Evolutionary conservation across 208 protist species (phyloP), one percentile per base, ranked within the genome.

Genomic region (Angomonas deanei): DNA sequence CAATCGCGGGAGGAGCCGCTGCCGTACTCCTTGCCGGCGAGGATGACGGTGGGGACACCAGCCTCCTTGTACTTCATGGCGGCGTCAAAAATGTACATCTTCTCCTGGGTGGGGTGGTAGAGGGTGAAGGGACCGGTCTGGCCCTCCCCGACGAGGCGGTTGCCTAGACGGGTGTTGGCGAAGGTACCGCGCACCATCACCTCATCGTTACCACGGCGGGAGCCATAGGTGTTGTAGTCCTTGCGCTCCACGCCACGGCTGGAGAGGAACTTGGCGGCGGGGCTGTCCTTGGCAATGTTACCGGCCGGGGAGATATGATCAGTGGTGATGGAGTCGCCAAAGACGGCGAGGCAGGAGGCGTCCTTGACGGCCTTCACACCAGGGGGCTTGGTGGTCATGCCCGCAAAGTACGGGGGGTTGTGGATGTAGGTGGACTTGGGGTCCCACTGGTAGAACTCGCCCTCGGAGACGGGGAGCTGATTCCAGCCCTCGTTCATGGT

Each of bases 101-200:
- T 88, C 68, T 98, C 92, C 54, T 82, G 81, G 3, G 79, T 94
- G 30, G 97, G 97, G 61, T 92, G 79, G 70, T 97, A 86, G 36
- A 96, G 60, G 24, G 96, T 98, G 64, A 93, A 83, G 60, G 95
- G 94, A 8, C 91, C 94, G 17, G 90, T 96, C 67, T 98, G 86
- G 58, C 85, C 92, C 56, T 91, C 84, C 42, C 79, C 83, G 13
- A 95, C 71, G 54, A 98, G 64, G 50, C 88, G 86, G 78, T 98
- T 98, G 66, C 89, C 81, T 8, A 98, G 70, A 64, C 93, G 84
- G 26, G 94, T 97, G 78, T 98, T 98, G 49, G 94, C 96, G 79
- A 98, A 99, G 48, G 96, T 98, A 60, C 96, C 97, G 62, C 96
- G 87, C 59, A 92, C 91, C 96, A 99, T 98, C 31, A 98, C 79